Base-by-base conservation (phyloP, 371 early-diverging fungal species). In the Nematocida major region DNA sequence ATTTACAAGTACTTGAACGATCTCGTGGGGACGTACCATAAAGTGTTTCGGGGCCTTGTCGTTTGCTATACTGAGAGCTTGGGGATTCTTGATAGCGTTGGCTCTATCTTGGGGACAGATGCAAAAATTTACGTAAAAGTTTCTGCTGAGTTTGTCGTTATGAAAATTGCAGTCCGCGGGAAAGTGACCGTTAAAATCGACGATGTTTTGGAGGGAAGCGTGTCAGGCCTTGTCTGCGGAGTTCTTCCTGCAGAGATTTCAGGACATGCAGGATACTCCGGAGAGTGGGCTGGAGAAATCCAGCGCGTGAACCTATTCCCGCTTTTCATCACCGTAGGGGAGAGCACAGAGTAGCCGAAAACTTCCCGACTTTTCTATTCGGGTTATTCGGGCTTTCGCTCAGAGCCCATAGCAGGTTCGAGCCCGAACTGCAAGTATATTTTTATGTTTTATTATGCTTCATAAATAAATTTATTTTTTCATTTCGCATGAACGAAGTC, bases 381-480 rank as follows among this genome's bases (percentile, higher is more conserved):
- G n/a, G n/a, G n/a, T n/a, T n/a, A n/a, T n/a, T n/a, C n/a, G n/a
- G n/a, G n/a, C n/a, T n/a, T n/a, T n/a, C n/a, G n/a, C n/a, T n/a
- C n/a, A n/a, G n/a, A n/a, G n/a, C n/a, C n/a, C n/a, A n/a, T n/a
- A n/a, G n/a, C n/a, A n/a, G n/a, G n/a, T n/a, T n/a, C n/a, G n/a
- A n/a, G n/a, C n/a, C n/a, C n/a, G n/a, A n/a, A n/a, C n/a, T n/a
- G n/a, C n/a, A n/a, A n/a, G n/a, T n/a, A n/a, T n/a, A n/a, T n/a
- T n/a, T n/a, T n/a, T n/a, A n/a, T n/a, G n/a, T n/a, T n/a, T n/a
- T n/a, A n/a, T n/a, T n/a, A n/a, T n/a, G n/a, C n/a, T n/a, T n/a
- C n/a, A n/a, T 7, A 11, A 30, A 50, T 57, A 68, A 43, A 53
- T 63, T 59, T 73, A 62, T 73, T 73, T 73, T 69, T 40, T n/a